phyloP scores from a whole-genome alignment of 768 basidiomycete species.

The Pseudohyphozyma bogoriensis region DNA sequence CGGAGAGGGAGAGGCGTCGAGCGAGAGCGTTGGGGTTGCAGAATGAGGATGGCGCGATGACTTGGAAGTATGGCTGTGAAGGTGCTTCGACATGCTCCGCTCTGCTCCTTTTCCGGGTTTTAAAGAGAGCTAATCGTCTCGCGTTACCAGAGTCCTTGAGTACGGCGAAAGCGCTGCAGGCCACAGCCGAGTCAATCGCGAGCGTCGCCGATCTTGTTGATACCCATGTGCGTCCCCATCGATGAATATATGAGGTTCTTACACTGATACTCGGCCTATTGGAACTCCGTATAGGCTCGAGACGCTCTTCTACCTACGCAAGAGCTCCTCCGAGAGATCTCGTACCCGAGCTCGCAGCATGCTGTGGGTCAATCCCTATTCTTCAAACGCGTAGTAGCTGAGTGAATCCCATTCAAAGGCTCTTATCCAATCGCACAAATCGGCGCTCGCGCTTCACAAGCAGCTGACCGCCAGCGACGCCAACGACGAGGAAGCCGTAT shows the following conservation, averaged over 20 bases:
- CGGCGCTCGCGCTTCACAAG: slow-evolving; percentile 1
- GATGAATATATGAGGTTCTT: no score
- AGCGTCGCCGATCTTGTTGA: neutral
- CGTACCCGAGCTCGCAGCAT: slow-evolving; percentile 2
- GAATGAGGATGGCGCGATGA: slow-evolving; percentile 71
- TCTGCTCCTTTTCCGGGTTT: no score
- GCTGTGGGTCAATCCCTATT: neutral
- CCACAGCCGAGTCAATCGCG: neutral
- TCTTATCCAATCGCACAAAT: slow-evolving; percentile 9
- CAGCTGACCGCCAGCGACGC: neutral
- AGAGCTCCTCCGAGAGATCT: slow-evolving; percentile 8
- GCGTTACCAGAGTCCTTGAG: neutral
- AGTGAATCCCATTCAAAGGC: neutral
- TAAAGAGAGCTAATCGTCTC: neutral
- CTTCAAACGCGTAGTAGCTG: neutral
- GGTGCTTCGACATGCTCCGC: slow-evolving; percentile 46
- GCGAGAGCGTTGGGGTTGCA: slow-evolving; percentile 45
- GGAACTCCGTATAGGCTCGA: slow-evolving; percentile 4
- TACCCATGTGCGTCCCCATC: neutral
- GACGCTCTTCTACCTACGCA: neutral
- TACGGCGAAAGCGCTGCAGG: slow-evolving; percentile 11
- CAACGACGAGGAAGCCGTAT: slow-evolving; percentile 52
- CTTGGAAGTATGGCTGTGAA: slow-evolving; percentile 69
- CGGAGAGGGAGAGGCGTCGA: slow-evolving; percentile 34
- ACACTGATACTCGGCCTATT: no score